A percentile compares a stretch with the other conserved stretches of the same genome.
These are phyloP conservation scores for Macrolepiota fuliginosa DNA, from an alignment of 768 basidiomycete species.

Conservation along the genomic window DNA sequence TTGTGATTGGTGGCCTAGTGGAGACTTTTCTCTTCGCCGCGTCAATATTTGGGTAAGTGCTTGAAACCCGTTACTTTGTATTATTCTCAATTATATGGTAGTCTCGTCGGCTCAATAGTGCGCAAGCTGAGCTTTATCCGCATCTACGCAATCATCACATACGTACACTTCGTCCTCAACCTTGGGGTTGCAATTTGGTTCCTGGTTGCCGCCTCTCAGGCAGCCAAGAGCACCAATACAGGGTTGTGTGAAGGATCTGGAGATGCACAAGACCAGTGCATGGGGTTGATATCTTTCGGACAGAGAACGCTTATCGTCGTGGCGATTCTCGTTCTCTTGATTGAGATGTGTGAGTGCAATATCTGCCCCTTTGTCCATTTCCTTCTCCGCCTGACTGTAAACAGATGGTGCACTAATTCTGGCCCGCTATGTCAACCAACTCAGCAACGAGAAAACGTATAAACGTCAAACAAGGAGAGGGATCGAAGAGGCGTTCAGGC, in stretches of 20 bases:
- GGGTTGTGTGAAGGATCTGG: slow-evolving; percentile 45
- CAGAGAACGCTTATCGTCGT: slow-evolving; percentile 46
- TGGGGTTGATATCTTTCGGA: slow-evolving; percentile 36
- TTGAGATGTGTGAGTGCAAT: slow-evolving; percentile 54
- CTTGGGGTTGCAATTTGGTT: slow-evolving; percentile 50
- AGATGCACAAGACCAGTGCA: slow-evolving; percentile 41
- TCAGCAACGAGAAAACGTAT: slow-evolving; percentile 48
- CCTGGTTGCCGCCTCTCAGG: slow-evolving; percentile 45
- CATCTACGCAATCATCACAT: slow-evolving; percentile 54
- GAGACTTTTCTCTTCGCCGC: slow-evolving; percentile 52
- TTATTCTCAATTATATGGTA: slow-evolving; percentile 20
- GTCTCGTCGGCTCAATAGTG: slow-evolving; percentile 61
- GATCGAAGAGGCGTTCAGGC: slow-evolving; percentile 34
- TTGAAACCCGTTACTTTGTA: not conserved
- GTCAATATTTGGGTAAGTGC: slow-evolving; percentile 54
- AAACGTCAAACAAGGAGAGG: slow-evolving; percentile 33
- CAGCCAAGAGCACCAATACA: slow-evolving; percentile 38
- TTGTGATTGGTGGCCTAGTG: slow-evolving; percentile 49
- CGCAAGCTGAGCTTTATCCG: slow-evolving; percentile 60
- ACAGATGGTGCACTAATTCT: slow-evolving; percentile 55
- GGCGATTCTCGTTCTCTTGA: slow-evolving; percentile 40
- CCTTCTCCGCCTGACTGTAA: slow-evolving; percentile 2
- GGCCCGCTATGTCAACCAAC: slow-evolving; percentile 51
- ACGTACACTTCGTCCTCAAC: slow-evolving; percentile 56
- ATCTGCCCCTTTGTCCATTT: slow-evolving; percentile 5